Conservation (phyloP, 2,329 filamentous ascomycete genomes). For the Aspergillus versicolor region DNA sequence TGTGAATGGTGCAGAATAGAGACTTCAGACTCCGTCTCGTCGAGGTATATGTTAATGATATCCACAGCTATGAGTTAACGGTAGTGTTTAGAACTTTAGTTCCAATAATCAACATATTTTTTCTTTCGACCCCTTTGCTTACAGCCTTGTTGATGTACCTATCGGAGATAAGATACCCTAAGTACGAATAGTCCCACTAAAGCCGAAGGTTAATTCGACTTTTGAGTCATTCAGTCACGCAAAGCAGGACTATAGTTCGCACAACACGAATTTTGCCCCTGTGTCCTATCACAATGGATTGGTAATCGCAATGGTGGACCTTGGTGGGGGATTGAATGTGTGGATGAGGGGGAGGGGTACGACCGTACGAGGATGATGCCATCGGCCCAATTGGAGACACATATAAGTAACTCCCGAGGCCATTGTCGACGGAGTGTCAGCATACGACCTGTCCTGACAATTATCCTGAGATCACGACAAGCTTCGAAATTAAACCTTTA, state of each 20-base stretch:
- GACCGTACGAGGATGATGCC: background rate
- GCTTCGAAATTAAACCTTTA: background rate
- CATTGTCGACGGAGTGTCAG: background rate
- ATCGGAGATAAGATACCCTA: no score
- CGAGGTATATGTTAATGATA: background rate
- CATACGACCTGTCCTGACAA: background rate
- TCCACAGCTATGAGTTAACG: background rate
- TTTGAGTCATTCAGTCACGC: slow-evolving; percentile 10
- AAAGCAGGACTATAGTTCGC: background rate
- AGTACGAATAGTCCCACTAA: background rate
- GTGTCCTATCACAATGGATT: slow-evolving; percentile 12
- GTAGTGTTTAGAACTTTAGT: background rate
- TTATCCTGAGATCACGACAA: background rate
- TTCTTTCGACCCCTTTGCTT: background rate
- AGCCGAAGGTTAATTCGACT: background rate
- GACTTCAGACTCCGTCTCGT: no score
- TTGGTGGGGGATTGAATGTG: slow-evolving; percentile 4
- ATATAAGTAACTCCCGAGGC: background rate
- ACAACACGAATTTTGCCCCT: background rate
- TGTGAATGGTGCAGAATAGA: background rate
- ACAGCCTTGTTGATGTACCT: no score
- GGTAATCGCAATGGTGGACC: slow-evolving; percentile 12
- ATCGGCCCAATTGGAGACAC: background rate
- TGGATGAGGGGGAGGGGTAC: background rate
- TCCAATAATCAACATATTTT: background rate